Evolutionary conservation across 805 yeast genomes (phyloP).

Genomic region (Cyberlindnera bimundalis): DNA sequence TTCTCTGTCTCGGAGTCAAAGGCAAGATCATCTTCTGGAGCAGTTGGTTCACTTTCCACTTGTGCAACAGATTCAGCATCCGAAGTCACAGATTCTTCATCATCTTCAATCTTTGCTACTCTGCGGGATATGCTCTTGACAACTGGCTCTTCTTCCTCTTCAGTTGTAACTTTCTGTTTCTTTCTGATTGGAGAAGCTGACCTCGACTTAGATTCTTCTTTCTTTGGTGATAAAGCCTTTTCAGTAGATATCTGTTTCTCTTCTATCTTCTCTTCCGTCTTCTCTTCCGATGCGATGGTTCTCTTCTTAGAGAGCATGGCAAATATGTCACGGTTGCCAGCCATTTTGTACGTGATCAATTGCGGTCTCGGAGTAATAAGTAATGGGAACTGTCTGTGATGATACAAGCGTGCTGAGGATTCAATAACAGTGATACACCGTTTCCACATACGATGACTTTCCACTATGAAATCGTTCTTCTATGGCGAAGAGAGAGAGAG

Average conservation of each 20-base stretch:
- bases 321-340: slow-evolving; percentile 24
- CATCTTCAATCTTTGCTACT: neutral
- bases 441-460: slow-evolving; percentile 7
- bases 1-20: slow-evolving; percentile 25
- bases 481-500: too few relatives aligned
- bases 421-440: neutral
- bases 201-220: slow-evolving; percentile 1
- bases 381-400: too few relatives aligned
- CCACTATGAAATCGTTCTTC: too few relatives aligned
- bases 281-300: neutral
- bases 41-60: slow-evolving; percentile 3
- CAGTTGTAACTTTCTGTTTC: slow-evolving; percentile 6
- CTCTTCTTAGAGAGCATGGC: slow-evolving; percentile 24
- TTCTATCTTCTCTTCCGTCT: neutral
- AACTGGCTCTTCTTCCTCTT: neutral
- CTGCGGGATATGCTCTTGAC: neutral
- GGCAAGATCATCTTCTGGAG: slow-evolving; percentile 19
- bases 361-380: slow-evolving; percentile 1
- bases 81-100: neutral
- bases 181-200: slow-evolving; percentile 9
- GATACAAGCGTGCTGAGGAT: too few relatives aligned
- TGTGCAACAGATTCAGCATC: neutral
- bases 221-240: slow-evolving; percentile 1
- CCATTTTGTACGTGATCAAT: slow-evolving; percentile 12
- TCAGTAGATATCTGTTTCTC: neutral